phyloP scores from a whole-genome alignment of 2,329 filamentous ascomycete genomes.

The Diaporthe humulicola region DNA sequence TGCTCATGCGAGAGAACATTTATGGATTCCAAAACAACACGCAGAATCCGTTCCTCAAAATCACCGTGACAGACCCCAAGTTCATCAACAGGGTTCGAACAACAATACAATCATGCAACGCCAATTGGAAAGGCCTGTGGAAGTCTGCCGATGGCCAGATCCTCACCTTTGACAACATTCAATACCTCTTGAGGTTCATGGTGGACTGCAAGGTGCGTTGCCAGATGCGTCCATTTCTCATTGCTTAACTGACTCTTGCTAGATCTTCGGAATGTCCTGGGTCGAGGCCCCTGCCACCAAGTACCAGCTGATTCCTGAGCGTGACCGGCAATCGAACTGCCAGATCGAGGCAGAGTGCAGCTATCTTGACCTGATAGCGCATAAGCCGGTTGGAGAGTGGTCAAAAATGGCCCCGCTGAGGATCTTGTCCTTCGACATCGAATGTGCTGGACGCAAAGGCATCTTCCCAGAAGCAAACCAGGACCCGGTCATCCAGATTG shows the following conservation, averaged over 20 bases:
- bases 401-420: conserved; percentile 96
- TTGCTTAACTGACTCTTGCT: conserved; percentile 10
- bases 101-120: conserved; percentile 79
- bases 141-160: conserved; percentile 77
- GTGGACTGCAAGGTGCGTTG: conserved; percentile 86
- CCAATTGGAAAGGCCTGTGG: conserved; percentile 95
- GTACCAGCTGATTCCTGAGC: conserved; percentile 77
- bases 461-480: conserved; percentile 94
- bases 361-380: conserved; percentile 86
- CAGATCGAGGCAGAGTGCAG: conserved; percentile 93
- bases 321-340: conserved; percentile 87
- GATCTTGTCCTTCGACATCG: conserved; percentile 97
- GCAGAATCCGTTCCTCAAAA: conserved; percentile 92
- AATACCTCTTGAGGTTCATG: conserved; percentile 97
- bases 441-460: conserved; percentile 96
- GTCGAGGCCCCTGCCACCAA: conserved; percentile 84
- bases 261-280: conserved; percentile 97
- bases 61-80: conserved; percentile 92
- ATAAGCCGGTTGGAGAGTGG: conserved; percentile 93
- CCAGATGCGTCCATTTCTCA: background rate
- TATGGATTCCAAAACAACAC: conserved; percentile 95
- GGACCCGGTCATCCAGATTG: conserved; percentile 98
- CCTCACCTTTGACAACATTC: conserved; percentile 94
- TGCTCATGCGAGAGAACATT: conserved; percentile 90
- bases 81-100: conserved; percentile 82